Base-by-base conservation (phyloP, 345 rosid genomes). In the Eucalyptus curtisii region DNA sequence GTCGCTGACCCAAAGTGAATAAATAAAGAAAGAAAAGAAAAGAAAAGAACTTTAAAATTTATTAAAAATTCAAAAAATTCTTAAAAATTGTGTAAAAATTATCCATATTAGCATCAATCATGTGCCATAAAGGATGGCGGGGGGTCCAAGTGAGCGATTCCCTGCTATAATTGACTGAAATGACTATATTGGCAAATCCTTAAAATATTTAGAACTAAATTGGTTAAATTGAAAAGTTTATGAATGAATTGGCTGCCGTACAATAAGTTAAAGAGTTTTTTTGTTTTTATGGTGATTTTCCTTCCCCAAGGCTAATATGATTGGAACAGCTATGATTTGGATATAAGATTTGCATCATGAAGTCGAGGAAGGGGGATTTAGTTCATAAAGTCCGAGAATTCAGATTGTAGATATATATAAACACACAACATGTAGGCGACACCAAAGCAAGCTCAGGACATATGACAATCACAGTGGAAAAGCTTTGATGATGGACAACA, bases 401-500 rank as follows among this genome's bases (percentile, higher is more conserved):
- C 19, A 2, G 37, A 64, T 4, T 13, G 37, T 7, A 14, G 71
- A n/a, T 4, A 13, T 14, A n/a, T 37, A 64, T 64, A 13, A 59
- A 59, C 31, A 59, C 16, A 52, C 10, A 64, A 7, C 76, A 64
- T 64, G 42, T 68, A 17, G 24, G 10, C 7, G 13, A 33, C 80
- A 68, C 44, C 80, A 8, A 9, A 16, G 80, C 42, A 16, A 68
- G 42, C 24, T 68, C 24, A n/a, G 40, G 76, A 66, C n/a, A 31
- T 15, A 66, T 2, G 76, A 15, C 6, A 31, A 33, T 33, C 80
- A 33, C 42, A 16, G 12, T 0, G 89, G 91, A 25, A 68, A 88
- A 47, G 92, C 92, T 89, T 87, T 91, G 19, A 91, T 89, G 22
- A 91, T 89, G 40, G 88, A 90, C 2, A 87, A 89, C 31, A 90